phyloP scores from a whole-genome alignment of 2,329 filamentous ascomycete species.

The Pseudocercospora pini-densiflorae region DNA sequence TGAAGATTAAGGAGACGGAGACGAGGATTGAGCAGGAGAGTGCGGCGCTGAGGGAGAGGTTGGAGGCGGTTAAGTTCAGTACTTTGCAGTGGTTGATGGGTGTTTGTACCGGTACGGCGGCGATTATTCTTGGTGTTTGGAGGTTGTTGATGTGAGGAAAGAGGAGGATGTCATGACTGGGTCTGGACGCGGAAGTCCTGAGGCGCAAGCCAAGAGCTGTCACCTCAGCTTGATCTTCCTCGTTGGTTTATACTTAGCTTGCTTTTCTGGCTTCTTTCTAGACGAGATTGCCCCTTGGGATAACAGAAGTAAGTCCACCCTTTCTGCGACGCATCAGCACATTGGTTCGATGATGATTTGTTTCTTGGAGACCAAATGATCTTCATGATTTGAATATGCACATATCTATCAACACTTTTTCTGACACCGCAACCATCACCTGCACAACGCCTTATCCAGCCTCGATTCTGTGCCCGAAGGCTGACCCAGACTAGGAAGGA shows the following conservation, averaged over 20 bases:
- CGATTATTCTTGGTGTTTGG: slow-evolving; percentile 70
- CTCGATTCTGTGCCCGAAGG: not conserved
- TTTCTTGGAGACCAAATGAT: not conserved
- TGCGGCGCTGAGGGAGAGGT: slow-evolving; percentile 82
- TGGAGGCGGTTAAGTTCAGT: slow-evolving; percentile 97
- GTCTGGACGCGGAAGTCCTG: no score
- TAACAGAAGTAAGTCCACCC: not conserved
- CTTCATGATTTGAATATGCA: not conserved
- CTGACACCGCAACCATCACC: not conserved
- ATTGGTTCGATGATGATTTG: not conserved
- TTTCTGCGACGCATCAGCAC: not conserved
- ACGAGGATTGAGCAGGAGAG: slow-evolving; percentile 98
- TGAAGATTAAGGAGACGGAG: slow-evolving; percentile 99
- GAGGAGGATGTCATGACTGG: not conserved
- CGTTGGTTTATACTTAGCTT: no score
- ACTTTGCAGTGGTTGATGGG: slow-evolving; percentile 97
- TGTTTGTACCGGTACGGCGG: slow-evolving; percentile 68
- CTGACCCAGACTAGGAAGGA: not conserved
- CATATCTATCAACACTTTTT: not conserved
- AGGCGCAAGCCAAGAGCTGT: no score
- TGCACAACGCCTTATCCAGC: not conserved
- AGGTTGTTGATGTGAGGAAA: slow-evolving; percentile 63
- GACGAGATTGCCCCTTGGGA: not conserved
- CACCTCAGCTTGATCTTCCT: no score
- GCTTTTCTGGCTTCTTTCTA: not conserved